phyloP scores from a whole-genome alignment of 305 asterid species.

The Fraxinus dipetala region DNA sequence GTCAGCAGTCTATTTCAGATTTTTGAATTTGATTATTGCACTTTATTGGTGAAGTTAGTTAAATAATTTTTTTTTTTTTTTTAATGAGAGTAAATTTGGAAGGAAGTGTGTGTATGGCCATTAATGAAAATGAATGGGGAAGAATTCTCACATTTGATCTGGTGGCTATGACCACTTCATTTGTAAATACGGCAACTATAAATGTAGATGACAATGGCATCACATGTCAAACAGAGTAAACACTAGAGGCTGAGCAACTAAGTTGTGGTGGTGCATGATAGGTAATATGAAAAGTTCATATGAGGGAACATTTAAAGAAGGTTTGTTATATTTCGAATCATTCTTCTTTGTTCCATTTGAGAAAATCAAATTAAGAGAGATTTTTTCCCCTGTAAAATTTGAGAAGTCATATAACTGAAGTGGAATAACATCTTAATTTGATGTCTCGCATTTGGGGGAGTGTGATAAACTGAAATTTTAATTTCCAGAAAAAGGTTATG shows the following conservation, averaged over 20 bases:
- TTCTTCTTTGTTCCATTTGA: conserved; percentile 11
- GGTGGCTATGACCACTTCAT: background rate
- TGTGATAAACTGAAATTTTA: conserved; percentile 5
- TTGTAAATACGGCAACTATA: background rate
- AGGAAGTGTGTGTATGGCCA: background rate
- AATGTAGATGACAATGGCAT: conserved; percentile 20
- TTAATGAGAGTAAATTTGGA: conserved; percentile 9
- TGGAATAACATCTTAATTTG: background rate
- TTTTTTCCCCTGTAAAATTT: background rate
- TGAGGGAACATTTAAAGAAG: background rate
- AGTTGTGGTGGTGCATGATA: conserved; percentile 19
- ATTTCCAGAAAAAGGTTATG: background rate
- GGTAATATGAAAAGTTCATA: conserved; percentile 3
- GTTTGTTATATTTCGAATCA: background rate
- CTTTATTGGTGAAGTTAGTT: conserved; percentile 1
- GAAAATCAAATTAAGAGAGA: background rate
- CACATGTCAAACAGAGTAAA: conserved; percentile 16
- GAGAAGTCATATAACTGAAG: conserved; percentile 7
- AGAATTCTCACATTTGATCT: conserved; percentile 8
- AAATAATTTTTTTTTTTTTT: background rate
- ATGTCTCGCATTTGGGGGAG: conserved; percentile 7
- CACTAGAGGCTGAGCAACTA: conserved; percentile 6
- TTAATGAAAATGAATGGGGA: conserved; percentile 12
- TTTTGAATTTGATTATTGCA: background rate
- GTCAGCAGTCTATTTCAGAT: conserved; percentile 10